Percentiles rank a stretch among this genome's conserved stretches.
phyloP scores from a whole-genome alignment of 164 flowering plant genomes.

The Tetrastigma voinierianum region DNA sequence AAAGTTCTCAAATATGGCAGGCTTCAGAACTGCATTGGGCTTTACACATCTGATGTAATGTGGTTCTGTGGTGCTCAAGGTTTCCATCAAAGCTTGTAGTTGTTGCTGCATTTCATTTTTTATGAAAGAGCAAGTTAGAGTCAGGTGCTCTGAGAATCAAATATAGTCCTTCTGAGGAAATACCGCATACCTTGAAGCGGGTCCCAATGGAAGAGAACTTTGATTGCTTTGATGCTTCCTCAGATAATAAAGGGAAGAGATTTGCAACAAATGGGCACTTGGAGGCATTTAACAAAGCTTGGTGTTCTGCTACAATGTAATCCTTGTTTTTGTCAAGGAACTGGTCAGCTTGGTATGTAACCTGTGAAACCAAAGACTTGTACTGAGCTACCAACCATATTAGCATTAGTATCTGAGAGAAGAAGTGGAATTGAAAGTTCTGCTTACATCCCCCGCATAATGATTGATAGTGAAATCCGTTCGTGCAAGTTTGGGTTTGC shows the following conservation, averaged over 20 bases:
- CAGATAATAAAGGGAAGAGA: conserved; percentile 71
- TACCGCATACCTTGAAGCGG: conserved; percentile 66
- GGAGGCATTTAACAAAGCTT: conserved; percentile 67
- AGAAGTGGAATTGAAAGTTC: not conserved
- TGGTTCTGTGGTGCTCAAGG: conserved; percentile 77
- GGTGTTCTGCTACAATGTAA: conserved; percentile 85
- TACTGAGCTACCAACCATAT: conserved; percentile 5
- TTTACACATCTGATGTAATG: conserved; percentile 86
- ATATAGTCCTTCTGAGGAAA: not conserved
- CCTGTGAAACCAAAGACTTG: conserved; percentile 37
- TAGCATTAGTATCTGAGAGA: not conserved
- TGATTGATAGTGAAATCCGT: conserved; percentile 78
- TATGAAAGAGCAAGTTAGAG: not conserved
- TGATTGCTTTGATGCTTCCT: conserved; percentile 78
- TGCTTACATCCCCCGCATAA: conserved; percentile 88
- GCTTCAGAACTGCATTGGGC: conserved; percentile 73
- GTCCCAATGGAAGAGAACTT: conserved; percentile 90
- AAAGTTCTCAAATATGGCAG: conserved; percentile 74
- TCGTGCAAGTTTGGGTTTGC: conserved; percentile 80
- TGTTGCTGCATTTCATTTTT: conserved; percentile 58
- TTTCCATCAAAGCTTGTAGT: conserved; percentile 81
- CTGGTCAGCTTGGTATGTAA: conserved; percentile 80
- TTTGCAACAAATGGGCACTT: conserved; percentile 62
- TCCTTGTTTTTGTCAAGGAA: conserved; percentile 93
- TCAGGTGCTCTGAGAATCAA: not conserved